Evolutionary conservation across 371 early-diverging fungal genomes (phyloP), one percentile per base, ranked within the genome.

Genomic region (Amoeboaphelidium occidentale): DNA sequence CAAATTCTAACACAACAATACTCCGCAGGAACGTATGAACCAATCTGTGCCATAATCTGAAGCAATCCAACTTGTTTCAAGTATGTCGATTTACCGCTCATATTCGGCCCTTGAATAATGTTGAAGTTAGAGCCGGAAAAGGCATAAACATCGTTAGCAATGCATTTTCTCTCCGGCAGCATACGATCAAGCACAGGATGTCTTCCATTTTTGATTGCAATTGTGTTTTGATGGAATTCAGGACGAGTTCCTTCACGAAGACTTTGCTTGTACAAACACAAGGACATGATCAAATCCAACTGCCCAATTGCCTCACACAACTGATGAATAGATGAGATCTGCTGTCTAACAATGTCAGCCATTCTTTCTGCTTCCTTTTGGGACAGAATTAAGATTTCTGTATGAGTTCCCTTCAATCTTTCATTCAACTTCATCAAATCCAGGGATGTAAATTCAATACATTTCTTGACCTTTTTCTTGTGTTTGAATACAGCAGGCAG

Each of bases 41-140:
- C 98, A 23, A 89, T 81, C 43, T 98, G 97, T 0, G 92, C 90
- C 77, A 98, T 76, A 44, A 97, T 72, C n/a, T 58, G 66, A 39
- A 92, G 53, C 13, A 92, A 64, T 0, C 85, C 86, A 20, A 91
- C 65, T 52, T 88, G 90, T n/a, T 80, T 73, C 26, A 97, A 55
- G 58, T 94, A 97, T 3, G 96, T 89, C 14, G 85, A 77, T 58
- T 93, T 93, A 14, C 94, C 94, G 47, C 79, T 81, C 97, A 96
- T 97, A 59, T 99, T 99, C 0, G 97, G 87, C 0, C 99, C 99
- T 0, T 88, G 91, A 6, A 97, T 76, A 13, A 96, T 66, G 42
- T 85, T 84, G 51, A 97, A 72, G 20, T 72, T 81, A 20, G 67
- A 65, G 0, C 69, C 69, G 1, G 63, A 55, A 21, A 72, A 66